Percentiles rank a stretch among this genome's conserved stretches.
phyloP scores from a whole-genome alignment of 106 monocot genomes.

The Agapanthus africanus region DNA sequence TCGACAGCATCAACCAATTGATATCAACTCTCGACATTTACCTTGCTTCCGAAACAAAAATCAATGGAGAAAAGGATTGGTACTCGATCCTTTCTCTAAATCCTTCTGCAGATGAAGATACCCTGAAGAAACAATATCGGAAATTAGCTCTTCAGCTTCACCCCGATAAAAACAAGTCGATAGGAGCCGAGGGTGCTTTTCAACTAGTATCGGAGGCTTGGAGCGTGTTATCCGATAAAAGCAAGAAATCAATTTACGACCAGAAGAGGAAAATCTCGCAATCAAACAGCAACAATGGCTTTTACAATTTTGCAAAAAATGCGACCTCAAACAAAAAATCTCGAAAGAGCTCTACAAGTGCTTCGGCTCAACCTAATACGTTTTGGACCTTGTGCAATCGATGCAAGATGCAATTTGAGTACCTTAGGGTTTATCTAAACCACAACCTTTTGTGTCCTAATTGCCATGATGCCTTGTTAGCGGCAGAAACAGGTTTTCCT shows the following conservation, averaged over 20 bases:
- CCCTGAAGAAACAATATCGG: constrained; percentile 66
- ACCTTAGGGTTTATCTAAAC: constrained; percentile 59
- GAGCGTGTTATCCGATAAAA: constrained; percentile 48
- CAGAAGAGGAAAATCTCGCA: constrained; percentile 30
- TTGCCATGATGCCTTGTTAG: constrained; percentile 60
- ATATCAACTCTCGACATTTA: constrained; percentile 50
- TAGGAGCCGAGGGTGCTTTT: constrained; percentile 76
- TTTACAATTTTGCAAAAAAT: constrained; percentile 17
- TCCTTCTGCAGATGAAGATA: constrained; percentile 50
- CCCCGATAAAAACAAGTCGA: constrained; percentile 73
- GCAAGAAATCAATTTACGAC: constrained; percentile 35
- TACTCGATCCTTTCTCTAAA: constrained; percentile 35
- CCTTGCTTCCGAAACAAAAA: constrained; percentile 25
- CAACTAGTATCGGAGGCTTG: constrained; percentile 65
- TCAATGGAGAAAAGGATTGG: constrained; percentile 51
- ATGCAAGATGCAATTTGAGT: constrained; percentile 73
- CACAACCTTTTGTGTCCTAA: constrained; percentile 70
- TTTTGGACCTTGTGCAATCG: constrained; percentile 71
- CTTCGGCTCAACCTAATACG: constrained; percentile 11
- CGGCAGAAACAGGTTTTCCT: constrained; percentile 41
- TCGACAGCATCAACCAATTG: constrained; percentile 59
- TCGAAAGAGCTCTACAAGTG: not conserved
- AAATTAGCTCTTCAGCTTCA: constrained; percentile 67
- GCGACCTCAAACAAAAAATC: constrained; percentile 8
- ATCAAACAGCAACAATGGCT: constrained; percentile 19